Base-by-base conservation (phyloP, 371 early-diverging fungal species). In the Syncephalastrum racemosum region DNA sequence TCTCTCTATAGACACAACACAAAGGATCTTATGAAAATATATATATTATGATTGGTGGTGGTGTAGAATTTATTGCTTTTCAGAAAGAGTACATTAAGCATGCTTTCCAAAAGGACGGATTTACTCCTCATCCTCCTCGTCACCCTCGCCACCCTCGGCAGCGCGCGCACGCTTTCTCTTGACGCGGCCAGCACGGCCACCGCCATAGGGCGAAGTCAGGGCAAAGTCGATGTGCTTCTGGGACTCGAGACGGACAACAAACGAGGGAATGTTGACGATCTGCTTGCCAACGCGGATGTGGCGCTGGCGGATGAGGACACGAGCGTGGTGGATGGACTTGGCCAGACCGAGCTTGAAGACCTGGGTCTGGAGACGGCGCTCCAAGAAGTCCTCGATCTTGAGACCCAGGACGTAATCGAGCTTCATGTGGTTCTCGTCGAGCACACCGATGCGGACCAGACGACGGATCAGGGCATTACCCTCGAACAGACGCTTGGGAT, bases 271-370 rank as follows among this genome's bases (percentile, higher is more conserved):
- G 80, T 96, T 89, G 77, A 97, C 98, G 58, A 98, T 90, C 86
- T 96, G 98, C 90, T 96, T 97, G 76, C 99, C 99, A 73, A 98
- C 99, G 67, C 92, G 93, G 79, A 99, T 99, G 90, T 99, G 99
- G 64, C 93, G 90, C 79, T 96, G 97, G 68, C 93, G 90, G 83
- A 99, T 99, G 71, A 99, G 81, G 71, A 96, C 96, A 86, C 99
- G 95, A 57, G 99, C 99, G 80, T 99, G 98, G 87, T 99, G 99
- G 70, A 99, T 94, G 62, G 96, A 96, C 88, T 94, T 97, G 81
- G 99, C 99, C 59, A 99, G 84, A 63, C 99, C 99, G 58, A 91
- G 85, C 90, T 96, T 95, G 92, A 96, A 97, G 63, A 99, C 99
- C 86, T 95, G 96, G 71, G 98, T 96, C 85, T 99, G 99, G 66